A percentile compares a stretch with the other conserved stretches of the same genome.
phyloP scores from a whole-genome alignment of 1,139 yeast genomes.

The Sugiyamaella pinicola region DNA sequence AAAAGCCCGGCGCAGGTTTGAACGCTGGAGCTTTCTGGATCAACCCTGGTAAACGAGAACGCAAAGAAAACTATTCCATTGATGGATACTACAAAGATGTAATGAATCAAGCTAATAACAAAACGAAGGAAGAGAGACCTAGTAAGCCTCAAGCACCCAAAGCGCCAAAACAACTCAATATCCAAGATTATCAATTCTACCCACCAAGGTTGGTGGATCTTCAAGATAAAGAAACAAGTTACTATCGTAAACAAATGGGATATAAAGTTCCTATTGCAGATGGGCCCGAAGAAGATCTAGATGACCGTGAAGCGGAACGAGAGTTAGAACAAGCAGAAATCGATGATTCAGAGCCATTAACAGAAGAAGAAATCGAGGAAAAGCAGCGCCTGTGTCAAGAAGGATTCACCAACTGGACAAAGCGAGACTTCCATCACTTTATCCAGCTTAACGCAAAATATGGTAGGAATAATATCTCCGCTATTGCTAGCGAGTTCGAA shows the following conservation, averaged over 20 bases:
- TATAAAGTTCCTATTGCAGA: constrained; percentile 66
- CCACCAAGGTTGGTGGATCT: constrained; percentile 64
- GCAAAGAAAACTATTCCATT: constrained; percentile 85
- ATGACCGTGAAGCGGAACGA: constrained; percentile 57
- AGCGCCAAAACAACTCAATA: constrained; percentile 71
- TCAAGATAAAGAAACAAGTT: constrained; percentile 76
- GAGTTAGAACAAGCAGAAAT: constrained; percentile 70
- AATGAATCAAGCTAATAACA: constrained; percentile 39
- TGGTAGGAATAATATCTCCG: constrained; percentile 66
- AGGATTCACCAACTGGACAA: constrained; percentile 80
- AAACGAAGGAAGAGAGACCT: constrained; percentile 44
- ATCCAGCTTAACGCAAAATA: constrained; percentile 77
- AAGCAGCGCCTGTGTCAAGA: constrained; percentile 63
- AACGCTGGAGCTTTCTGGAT: constrained; percentile 60
- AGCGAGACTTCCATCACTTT: constrained; percentile 86
- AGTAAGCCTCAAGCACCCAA: constrained; percentile 44
- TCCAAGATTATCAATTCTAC: constrained; percentile 89
- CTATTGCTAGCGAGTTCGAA: constrained; percentile 64
- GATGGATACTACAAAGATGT: constrained; percentile 89
- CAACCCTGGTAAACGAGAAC: constrained; percentile 83
- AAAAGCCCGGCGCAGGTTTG: constrained; percentile 24
- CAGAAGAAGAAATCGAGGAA: constrained; percentile 68
- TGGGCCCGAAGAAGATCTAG: constrained; percentile 46
- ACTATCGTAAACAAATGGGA: constrained; percentile 71
- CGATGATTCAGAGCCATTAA: constrained; percentile 68